Evolutionary conservation across 1,284 basidiomycete species (phyloP).

Genomic region (Sporisorium iseilematis-ciliati): DNA sequence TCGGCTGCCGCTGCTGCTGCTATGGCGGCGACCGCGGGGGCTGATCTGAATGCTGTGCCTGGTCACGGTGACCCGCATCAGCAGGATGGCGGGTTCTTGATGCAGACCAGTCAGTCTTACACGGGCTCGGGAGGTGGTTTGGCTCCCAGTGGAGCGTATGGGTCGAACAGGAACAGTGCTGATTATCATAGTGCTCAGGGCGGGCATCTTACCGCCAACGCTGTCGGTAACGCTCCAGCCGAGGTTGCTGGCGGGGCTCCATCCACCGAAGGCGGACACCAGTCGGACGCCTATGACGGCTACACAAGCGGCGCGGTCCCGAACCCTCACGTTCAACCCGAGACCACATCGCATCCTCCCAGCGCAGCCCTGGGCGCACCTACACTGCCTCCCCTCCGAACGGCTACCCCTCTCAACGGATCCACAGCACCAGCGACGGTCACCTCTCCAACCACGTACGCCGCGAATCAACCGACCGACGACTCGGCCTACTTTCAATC

Average conservation of each 20-base stretch:
- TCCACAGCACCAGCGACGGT: constrained; percentile 8
- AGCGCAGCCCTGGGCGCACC: constrained; percentile 42
- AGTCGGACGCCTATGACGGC: constrained; percentile 50
- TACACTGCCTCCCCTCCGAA: constrained; percentile 49
- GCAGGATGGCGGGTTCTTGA: constrained; percentile 39
- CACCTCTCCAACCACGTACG: constrained; percentile 32
- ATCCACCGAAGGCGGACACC: constrained; percentile 31
- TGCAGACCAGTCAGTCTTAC: constrained; percentile 42
- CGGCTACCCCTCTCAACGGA: constrained; percentile 45
- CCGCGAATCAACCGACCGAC: constrained; percentile 12
- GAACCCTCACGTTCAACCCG: constrained; percentile 10
- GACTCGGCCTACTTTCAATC: constrained; percentile 58
- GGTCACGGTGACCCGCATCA: constrained; percentile 30
- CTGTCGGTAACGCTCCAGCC: not conserved
- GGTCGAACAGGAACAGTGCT: constrained; percentile 45
- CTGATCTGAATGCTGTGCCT: constrained; percentile 40
- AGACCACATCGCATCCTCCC: constrained; percentile 8
- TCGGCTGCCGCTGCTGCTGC: constrained; percentile 50
- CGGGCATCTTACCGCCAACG: constrained; percentile 2
- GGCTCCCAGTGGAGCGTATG: constrained; percentile 8
- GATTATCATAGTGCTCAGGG: constrained; percentile 44
- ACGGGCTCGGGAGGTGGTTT: constrained; percentile 24
- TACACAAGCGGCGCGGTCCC: constrained; percentile 11
- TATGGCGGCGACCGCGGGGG: constrained; percentile 43
- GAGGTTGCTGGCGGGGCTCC: constrained; percentile 1